Conservation (phyloP, 352 stramenopile species). For the Pythium inflatum region DNA sequence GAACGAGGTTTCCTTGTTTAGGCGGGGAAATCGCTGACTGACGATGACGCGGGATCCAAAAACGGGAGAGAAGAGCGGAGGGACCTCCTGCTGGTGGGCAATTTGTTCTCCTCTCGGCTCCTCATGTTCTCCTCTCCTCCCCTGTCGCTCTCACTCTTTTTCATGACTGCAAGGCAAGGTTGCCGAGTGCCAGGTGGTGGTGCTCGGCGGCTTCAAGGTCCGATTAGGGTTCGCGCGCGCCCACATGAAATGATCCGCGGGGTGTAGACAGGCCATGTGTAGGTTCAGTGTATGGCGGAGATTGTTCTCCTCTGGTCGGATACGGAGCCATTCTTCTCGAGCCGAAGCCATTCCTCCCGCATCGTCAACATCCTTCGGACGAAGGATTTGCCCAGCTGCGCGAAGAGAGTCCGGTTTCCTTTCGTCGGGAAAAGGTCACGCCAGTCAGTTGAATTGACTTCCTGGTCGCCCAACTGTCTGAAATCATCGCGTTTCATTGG, state of each 20-base stretch:
- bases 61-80: background rate
- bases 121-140: slow-evolving; percentile 2
- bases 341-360: background rate
- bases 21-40: slow-evolving; percentile 17
- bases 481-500: too few relatives aligned
- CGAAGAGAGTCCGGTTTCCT: slow-evolving; percentile 8
- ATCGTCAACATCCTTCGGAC: too few relatives aligned
- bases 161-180: slow-evolving; percentile 8
- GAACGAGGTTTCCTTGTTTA: slow-evolving; percentile 1
- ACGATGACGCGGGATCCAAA: background rate
- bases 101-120: background rate
- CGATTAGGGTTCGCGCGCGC: slow-evolving; percentile 24
- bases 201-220: slow-evolving; percentile 9
- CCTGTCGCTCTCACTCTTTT: slow-evolving; percentile 10
- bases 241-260: slow-evolving; percentile 13
- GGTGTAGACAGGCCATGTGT: background rate
- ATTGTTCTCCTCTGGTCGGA: background rate
- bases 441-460: slow-evolving; percentile 26
- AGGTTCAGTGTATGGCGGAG: background rate
- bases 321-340: background rate
- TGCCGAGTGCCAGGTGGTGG: slow-evolving; percentile 6
- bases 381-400: slow-evolving; percentile 18
- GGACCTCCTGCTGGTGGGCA: background rate
- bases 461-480: slow-evolving; percentile 19
- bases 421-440: slow-evolving; percentile 17